phyloP scores from a whole-genome alignment of 225 moss, liverwort and hornwort species.

The Sphagnum tenellum region DNA sequence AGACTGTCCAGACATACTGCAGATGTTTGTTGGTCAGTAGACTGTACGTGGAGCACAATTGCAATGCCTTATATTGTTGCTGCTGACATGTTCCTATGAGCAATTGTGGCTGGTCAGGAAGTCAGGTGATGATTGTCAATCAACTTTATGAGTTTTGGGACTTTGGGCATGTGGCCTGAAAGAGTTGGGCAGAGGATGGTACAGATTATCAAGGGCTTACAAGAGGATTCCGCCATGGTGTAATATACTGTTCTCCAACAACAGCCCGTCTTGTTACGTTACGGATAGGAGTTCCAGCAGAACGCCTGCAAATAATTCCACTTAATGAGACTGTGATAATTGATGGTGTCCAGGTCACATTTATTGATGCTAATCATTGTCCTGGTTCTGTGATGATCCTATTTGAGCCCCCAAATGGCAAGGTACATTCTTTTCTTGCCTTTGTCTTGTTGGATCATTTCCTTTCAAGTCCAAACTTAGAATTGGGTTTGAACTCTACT shows the following conservation, averaged over 20 bases:
- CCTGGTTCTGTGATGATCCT: slow-evolving; percentile 99
- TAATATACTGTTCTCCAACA: slow-evolving; percentile 73
- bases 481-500: no score
- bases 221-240: slow-evolving; percentile 79
- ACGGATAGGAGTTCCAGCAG: slow-evolving; percentile 70
- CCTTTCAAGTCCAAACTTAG: no score
- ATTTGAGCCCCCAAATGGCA: slow-evolving; percentile 82
- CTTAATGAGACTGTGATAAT: slow-evolving; percentile 68
- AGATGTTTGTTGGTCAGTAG: no score
- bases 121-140: no score
- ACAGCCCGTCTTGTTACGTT: slow-evolving; percentile 81
- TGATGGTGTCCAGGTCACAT: slow-evolving; percentile 77
- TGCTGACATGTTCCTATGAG: no score
- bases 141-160: no score
- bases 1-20: no score
- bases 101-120: no score
- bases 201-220: slow-evolving; percentile 97
- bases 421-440: slow-evolving; percentile 26
- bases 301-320: slow-evolving; percentile 62
- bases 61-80: no score
- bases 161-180: no score
- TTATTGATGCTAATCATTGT: slow-evolving; percentile 99
- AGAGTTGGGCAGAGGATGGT: not conserved
- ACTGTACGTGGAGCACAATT: no score
- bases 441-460: not conserved